Evolutionary conservation across 805 yeast species (phyloP).

Genomic region (Clavispora phyllophila): DNA sequence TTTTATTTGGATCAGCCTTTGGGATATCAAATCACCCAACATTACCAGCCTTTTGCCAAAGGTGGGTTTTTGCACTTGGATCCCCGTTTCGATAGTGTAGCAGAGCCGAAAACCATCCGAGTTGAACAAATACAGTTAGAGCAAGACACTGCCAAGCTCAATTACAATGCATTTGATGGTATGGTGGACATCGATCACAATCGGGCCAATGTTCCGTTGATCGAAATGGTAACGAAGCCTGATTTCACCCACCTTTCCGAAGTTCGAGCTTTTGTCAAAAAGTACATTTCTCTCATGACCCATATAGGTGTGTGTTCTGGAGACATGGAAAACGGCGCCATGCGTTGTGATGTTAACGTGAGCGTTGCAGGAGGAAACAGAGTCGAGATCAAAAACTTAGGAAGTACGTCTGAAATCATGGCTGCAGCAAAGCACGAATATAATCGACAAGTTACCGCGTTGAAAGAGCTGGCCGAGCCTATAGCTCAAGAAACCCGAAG

Average conservation of each 20-base stretch:
- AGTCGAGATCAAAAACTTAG: constrained; percentile 85
- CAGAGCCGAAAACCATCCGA: constrained; percentile 39
- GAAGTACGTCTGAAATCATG: constrained; percentile 74
- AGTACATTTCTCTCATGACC: constrained; percentile 67
- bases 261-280: constrained; percentile 73
- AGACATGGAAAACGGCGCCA: constrained; percentile 89
- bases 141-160: constrained; percentile 88
- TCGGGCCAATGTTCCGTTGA: constrained; percentile 78
- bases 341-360: constrained; percentile 93
- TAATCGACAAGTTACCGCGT: constrained; percentile 54
- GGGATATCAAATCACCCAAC: constrained; percentile 95
- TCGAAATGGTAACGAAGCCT: constrained; percentile 89
- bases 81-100: constrained; percentile 49
- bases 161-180: constrained; percentile 42
- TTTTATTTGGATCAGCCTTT: constrained; percentile 95
- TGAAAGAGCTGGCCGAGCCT: constrained; percentile 28
- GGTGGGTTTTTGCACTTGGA: constrained; percentile 54
- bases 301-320: constrained; percentile 77
- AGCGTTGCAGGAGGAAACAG: constrained; percentile 68
- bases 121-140: constrained; percentile 85
- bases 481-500: constrained; percentile 72
- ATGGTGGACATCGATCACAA: constrained; percentile 66
- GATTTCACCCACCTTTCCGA: constrained; percentile 66
- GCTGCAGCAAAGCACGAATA: constrained; percentile 74
- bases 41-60: constrained; percentile 69